A percentile compares a stretch with the other conserved stretches of the same genome.
These are phyloP conservation scores for Grigorovia humatica DNA, from an alignment of 805 yeast genomes.

Conservation along the genomic window DNA sequence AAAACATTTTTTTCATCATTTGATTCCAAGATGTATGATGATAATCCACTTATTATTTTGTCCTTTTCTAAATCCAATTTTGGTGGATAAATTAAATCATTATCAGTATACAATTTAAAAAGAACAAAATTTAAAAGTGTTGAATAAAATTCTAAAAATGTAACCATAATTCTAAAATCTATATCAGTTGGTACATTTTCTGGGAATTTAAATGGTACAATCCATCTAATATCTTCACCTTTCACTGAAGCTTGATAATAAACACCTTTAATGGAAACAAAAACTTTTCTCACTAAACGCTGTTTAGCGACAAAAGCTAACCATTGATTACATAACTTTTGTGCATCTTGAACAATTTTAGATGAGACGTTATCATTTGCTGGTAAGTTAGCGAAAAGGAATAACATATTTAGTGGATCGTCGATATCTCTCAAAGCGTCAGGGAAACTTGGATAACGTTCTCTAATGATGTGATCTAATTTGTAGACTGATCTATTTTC, in stretches of 20 bases:
- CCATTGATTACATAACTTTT: conserved; percentile 85
- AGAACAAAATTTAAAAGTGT: conserved; percentile 83
- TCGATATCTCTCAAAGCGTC: conserved; percentile 92
- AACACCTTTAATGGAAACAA: conserved; percentile 94
- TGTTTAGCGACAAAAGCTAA: conserved; percentile 85
- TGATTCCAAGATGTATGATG: conserved; percentile 66
- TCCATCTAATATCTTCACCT: conserved; percentile 94
- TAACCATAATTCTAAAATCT: conserved; percentile 93
- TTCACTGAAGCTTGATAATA: conserved; percentile 82
- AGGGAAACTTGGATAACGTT: conserved; percentile 86
- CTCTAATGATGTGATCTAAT: conserved; percentile 84
- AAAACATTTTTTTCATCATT: conserved; percentile 25
- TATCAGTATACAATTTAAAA: conserved; percentile 75
- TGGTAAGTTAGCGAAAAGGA: conserved; percentile 88
- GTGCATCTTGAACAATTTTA: conserved; percentile 80
- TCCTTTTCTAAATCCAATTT: conserved; percentile 58
- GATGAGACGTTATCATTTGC: conserved; percentile 77
- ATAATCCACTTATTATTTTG: conserved; percentile 83
- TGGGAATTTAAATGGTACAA: conserved; percentile 94
- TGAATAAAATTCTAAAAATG: conserved; percentile 91
- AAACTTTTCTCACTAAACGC: conserved; percentile 71
- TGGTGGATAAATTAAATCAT: conserved; percentile 87
- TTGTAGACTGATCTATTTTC: conserved; percentile 60
- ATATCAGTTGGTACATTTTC: conserved; percentile 89
- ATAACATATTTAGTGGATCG: conserved; percentile 91